Evolutionary conservation across 1,284 basidiomycete species (phyloP).

Genomic region (Athelia sp.): DNA sequence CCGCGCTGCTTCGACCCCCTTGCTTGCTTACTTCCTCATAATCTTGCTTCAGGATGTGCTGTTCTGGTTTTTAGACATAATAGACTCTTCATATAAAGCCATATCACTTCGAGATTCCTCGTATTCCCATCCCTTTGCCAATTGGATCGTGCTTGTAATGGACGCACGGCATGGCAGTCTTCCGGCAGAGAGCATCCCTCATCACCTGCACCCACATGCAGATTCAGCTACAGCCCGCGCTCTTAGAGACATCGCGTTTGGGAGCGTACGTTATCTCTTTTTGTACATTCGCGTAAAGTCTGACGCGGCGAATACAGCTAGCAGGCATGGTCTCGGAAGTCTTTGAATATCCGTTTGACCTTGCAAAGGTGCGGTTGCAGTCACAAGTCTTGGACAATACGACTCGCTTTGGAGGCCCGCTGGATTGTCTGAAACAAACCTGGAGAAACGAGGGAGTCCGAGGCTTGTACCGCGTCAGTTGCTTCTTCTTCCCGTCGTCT

Average conservation of each 20-base stretch:
- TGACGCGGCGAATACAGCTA: constrained; percentile 32
- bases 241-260: constrained; percentile 43
- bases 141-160: background rate
- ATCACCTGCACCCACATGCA: background rate
- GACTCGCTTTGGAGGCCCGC: constrained; percentile 74
- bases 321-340: constrained; percentile 74
- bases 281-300: background rate
- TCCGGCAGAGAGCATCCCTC: background rate
- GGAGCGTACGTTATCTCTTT: constrained; percentile 35
- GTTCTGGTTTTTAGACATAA: too few species aligned
- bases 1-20: too few species aligned
- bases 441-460: constrained; percentile 76
- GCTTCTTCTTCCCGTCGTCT: constrained; percentile 6
- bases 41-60: too few species aligned
- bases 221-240: constrained; percentile 24
- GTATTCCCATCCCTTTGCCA: too few species aligned
- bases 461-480: constrained; percentile 80
- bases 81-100: too few species aligned
- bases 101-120: too few species aligned
- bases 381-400: constrained; percentile 75
- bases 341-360: constrained; percentile 68
- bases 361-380: constrained; percentile 82
- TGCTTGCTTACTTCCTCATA: too few species aligned
- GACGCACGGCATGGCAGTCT: constrained; percentile 1
- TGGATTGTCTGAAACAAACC: constrained; percentile 83